Evolutionary conservation across 2,329 filamentous ascomycete species (phyloP).

Genomic region (Arachnomyces sp.): DNA sequence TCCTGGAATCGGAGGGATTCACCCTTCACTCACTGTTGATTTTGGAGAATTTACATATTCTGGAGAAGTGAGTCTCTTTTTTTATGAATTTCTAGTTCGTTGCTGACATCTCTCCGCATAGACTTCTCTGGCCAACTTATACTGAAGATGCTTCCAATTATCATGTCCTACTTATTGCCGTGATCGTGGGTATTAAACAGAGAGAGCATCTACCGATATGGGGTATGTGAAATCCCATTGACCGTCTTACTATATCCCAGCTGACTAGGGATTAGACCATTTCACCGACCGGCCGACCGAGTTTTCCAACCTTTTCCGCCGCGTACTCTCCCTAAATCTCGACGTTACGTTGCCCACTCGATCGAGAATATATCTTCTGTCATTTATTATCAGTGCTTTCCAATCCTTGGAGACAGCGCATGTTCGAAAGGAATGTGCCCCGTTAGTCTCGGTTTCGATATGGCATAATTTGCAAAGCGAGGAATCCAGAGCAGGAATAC

Average conservation of each 20-base stretch:
- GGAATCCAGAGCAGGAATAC: slow-evolving; percentile 60
- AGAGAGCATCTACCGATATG: slow-evolving; percentile 82
- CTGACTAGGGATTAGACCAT: slow-evolving; percentile 48
- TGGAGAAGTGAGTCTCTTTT: slow-evolving; percentile 61
- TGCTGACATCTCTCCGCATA: slow-evolving; percentile 26
- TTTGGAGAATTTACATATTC: slow-evolving; percentile 80
- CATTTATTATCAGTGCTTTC: slow-evolving; percentile 84
- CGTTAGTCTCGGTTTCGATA: slow-evolving; percentile 85
- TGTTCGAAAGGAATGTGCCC: slow-evolving; percentile 92
- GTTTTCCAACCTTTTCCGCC: slow-evolving; percentile 83
- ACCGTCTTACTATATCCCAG: slow-evolving; percentile 10
- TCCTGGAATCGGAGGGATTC: slow-evolving; percentile 74
- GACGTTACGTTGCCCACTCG: slow-evolving; percentile 58
- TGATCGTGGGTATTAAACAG: slow-evolving; percentile 82
- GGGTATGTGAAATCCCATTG: slow-evolving; percentile 47
- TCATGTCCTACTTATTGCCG: slow-evolving; percentile 77
- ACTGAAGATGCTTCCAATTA: slow-evolving; percentile 82
- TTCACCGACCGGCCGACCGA: slow-evolving; percentile 71
- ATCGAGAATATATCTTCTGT: slow-evolving; percentile 74
- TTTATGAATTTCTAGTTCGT: no score
- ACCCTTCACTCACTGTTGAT: slow-evolving; percentile 67
- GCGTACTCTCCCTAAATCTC: slow-evolving; percentile 78
- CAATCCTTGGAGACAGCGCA: slow-evolving; percentile 84
- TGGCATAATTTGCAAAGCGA: slow-evolving; percentile 91
- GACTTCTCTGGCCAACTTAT: slow-evolving; percentile 93